Percentiles rank a stretch among this genome's conserved stretches.
phyloP scores from a whole-genome alignment of 305 asterid genomes.

The Fraxinus velutina region DNA sequence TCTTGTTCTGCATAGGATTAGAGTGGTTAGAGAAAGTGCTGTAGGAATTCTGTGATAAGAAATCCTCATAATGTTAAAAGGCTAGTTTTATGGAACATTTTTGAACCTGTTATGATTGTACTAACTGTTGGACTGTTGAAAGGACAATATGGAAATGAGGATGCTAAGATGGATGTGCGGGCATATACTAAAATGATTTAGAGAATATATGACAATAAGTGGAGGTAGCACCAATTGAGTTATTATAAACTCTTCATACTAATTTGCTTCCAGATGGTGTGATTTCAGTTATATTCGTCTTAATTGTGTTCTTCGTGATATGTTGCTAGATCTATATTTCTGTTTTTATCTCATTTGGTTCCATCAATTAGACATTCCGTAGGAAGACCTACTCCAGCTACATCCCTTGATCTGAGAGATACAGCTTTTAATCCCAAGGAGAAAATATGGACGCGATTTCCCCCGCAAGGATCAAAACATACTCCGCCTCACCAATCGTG shows the following conservation, averaged over 20 bases:
- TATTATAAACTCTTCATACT: neutral
- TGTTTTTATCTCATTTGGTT: constrained; percentile 25
- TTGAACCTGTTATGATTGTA: neutral
- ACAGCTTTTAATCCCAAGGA: constrained; percentile 68
- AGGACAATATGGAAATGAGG: neutral
- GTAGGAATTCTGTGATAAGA: neutral
- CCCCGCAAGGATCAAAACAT: constrained; percentile 83
- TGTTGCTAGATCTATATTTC: neutral
- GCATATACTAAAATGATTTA: neutral
- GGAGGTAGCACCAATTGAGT: neutral
- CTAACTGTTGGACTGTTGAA: neutral
- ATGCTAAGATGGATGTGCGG: neutral
- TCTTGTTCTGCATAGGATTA: neutral
- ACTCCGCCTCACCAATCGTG: constrained; percentile 90
- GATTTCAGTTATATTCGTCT: neutral
- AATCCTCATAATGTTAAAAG: neutral
- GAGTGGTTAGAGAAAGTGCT: neutral
- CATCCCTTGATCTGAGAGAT: constrained; percentile 60
- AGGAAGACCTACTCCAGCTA: constrained; percentile 70
- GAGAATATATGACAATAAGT: neutral
- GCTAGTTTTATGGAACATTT: neutral
- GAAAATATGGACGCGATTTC: constrained; percentile 79
- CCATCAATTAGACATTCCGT: constrained; percentile 66
- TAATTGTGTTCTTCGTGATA: constrained; percentile 3
- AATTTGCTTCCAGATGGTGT: neutral